phyloP scores from a whole-genome alignment of 768 basidiomycete species.

The Leccinellum rugosiceps region DNA sequence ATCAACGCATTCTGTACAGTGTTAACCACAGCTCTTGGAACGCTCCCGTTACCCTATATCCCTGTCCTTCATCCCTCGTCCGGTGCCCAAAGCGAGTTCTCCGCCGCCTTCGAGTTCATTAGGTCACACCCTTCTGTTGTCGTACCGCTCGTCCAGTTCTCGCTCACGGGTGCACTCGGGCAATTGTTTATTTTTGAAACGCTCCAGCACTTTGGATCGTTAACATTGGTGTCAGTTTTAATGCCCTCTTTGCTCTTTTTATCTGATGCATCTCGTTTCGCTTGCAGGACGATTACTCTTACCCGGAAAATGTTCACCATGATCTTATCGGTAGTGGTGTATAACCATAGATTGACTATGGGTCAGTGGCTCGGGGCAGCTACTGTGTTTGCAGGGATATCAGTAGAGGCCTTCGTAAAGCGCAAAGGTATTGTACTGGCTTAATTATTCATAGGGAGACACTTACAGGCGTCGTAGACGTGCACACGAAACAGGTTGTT shows the following conservation, averaged over 20 bases:
- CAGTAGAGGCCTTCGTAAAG: slow-evolving; percentile 89
- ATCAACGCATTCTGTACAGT: slow-evolving; percentile 87
- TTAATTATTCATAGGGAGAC: neutral
- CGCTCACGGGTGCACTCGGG: slow-evolving; percentile 87
- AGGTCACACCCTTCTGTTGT: slow-evolving; percentile 71
- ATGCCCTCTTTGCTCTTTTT: neutral
- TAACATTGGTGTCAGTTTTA: slow-evolving; percentile 77
- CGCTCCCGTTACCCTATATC: slow-evolving; percentile 76
- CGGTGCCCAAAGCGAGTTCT: slow-evolving; percentile 59
- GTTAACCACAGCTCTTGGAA: slow-evolving; percentile 62
- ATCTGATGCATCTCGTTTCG: slow-evolving; percentile 1
- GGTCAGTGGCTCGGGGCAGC: slow-evolving; percentile 95
- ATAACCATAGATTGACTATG: slow-evolving; percentile 75
- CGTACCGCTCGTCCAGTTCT: slow-evolving; percentile 75
- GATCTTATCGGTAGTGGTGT: slow-evolving; percentile 90
- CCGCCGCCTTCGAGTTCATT: slow-evolving; percentile 70
- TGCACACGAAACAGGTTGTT: slow-evolving; percentile 75
- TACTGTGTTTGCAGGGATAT: slow-evolving; percentile 94
- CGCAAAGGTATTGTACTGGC: slow-evolving; percentile 59
- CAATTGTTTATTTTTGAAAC: slow-evolving; percentile 99
- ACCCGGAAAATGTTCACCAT: slow-evolving; percentile 98
- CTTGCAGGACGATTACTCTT: slow-evolving; percentile 81
- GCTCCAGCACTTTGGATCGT: slow-evolving; percentile 82
- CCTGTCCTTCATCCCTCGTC: slow-evolving; percentile 75
- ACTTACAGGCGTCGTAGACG: slow-evolving; percentile 44